Conservation (phyloP, 495 filamentous ascomycete genomes). For the Elaphomyces granulatus region DNA sequence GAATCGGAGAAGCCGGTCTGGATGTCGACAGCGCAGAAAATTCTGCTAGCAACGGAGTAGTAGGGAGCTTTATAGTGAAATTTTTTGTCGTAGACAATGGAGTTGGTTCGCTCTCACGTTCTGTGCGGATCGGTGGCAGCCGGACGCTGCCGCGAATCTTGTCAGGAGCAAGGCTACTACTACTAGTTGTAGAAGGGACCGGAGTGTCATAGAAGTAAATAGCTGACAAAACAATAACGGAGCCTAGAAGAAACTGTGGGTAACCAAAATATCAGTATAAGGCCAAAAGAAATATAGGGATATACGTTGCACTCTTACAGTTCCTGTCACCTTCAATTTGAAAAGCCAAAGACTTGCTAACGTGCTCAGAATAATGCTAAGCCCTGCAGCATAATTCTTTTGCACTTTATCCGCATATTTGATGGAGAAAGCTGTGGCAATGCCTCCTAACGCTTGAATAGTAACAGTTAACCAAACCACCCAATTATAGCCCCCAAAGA, state of each 20-base stretch:
- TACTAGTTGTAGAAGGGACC: conserved; percentile 10
- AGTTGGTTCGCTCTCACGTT: conserved; percentile 37
- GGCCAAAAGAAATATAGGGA: too few species aligned
- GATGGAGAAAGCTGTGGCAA: conserved; percentile 70
- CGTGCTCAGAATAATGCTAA: conserved; percentile 75
- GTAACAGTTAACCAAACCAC: conserved; percentile 77
- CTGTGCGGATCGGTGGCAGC: conserved; percentile 55
- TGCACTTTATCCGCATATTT: conserved; percentile 79
- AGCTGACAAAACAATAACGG: conserved; percentile 57
- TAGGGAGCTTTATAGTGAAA: conserved; percentile 38
- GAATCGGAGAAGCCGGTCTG: conserved; percentile 50
- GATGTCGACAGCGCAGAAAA: conserved; percentile 43
- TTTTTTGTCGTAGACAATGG: conserved; percentile 24
- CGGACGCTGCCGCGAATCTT: conserved; percentile 34
- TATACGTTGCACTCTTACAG: too few species aligned
- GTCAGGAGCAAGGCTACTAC: conserved; percentile 19
- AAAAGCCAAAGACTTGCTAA: conserved; percentile 77
- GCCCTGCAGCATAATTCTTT: conserved; percentile 83
- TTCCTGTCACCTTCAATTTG: conserved; percentile 52
- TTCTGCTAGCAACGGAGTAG: conserved; percentile 37
- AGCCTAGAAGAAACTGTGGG: conserved; percentile 66
- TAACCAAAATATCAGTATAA: background rate
- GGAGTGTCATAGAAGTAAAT: conserved; percentile 61
- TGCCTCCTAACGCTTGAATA: conserved; percentile 70
- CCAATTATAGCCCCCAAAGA: conserved; percentile 88